Conservation (phyloP, 1,139 yeast species). For the Yamadazyma spencermartinsiae region DNA sequence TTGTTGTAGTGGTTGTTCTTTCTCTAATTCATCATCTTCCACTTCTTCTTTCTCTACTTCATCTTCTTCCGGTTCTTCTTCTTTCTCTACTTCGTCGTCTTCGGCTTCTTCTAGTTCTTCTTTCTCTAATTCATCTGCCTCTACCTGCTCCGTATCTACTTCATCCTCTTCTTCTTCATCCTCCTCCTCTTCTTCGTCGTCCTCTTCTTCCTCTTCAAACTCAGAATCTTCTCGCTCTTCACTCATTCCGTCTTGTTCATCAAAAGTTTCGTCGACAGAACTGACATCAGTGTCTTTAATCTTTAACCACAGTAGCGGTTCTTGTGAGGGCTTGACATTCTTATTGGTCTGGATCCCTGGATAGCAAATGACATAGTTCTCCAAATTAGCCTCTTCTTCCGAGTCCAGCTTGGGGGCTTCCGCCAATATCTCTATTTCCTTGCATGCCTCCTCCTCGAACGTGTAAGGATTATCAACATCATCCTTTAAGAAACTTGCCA, state of each 20-base stretch:
- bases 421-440: slow-evolving; percentile 36
- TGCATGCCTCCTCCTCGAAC: slow-evolving; percentile 52
- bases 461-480: slow-evolving; percentile 62
- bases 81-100: too few species aligned
- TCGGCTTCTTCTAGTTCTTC: slow-evolving; percentile 17
- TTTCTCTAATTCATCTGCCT: slow-evolving; percentile 14
- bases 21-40: too few species aligned
- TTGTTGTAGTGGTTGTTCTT: too few species aligned
- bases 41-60: too few species aligned
- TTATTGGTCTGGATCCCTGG: slow-evolving; percentile 26
- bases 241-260: slow-evolving; percentile 8
- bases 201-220: slow-evolving; percentile 13
- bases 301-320: slow-evolving; percentile 5
- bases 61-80: slow-evolving; percentile 8
- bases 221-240: slow-evolving; percentile 14
- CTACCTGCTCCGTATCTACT: slow-evolving; percentile 9
- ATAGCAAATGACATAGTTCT: slow-evolving; percentile 29
- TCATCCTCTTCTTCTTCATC: slow-evolving; percentile 9
- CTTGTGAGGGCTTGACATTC: slow-evolving; percentile 6
- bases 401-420: slow-evolving; percentile 8
- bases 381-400: slow-evolving; percentile 15
- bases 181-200: slow-evolving; percentile 5
- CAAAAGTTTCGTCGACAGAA: slow-evolving; percentile 4
- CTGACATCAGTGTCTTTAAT: slow-evolving; percentile 1
- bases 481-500: slow-evolving; percentile 60